phyloP scores from a whole-genome alignment of 345 rosid genomes.

The Laguncularia racemosa region DNA sequence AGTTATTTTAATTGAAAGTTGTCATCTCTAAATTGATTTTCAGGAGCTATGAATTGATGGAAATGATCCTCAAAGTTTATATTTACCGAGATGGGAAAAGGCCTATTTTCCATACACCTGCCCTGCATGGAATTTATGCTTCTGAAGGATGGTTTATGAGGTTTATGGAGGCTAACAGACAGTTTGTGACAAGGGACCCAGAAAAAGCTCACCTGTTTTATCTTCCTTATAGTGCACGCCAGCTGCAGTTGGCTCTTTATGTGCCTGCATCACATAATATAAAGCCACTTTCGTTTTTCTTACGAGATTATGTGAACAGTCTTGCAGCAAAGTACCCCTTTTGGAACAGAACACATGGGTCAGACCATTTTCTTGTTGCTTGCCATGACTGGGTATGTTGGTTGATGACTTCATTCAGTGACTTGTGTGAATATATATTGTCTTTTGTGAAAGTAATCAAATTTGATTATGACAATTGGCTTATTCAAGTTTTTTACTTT shows the following conservation, averaged over 20 bases:
- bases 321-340: conserved; percentile 75
- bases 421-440: no score
- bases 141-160: conserved; percentile 99
- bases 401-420: no score
- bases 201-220: conserved; percentile 84
- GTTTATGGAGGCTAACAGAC: conserved; percentile 60
- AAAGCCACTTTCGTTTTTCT: conserved; percentile 48
- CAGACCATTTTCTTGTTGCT: conserved; percentile 90
- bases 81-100: conserved; percentile 67
- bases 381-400: conserved; percentile 92
- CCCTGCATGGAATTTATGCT: conserved; percentile 75
- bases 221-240: conserved; percentile 81
- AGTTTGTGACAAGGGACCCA: conserved; percentile 68
- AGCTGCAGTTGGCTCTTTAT: conserved; percentile 49
- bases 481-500: no score
- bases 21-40: conserved; percentile 9
- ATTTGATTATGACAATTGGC: no score
- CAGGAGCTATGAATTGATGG: conserved; percentile 94
- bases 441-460: no score
- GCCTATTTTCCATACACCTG: conserved; percentile 73
- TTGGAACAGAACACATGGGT: conserved; percentile 88
- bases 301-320: conserved; percentile 57
- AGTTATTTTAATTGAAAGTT: neutral
- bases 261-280: conserved; percentile 60
- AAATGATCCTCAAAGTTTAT: conserved; percentile 65